Percentiles rank a stretch among this genome's conserved stretches.
Conservation (phyloP, 2,329 filamentous ascomycete genomes). For the Drechmeria coniospora region DNA sequence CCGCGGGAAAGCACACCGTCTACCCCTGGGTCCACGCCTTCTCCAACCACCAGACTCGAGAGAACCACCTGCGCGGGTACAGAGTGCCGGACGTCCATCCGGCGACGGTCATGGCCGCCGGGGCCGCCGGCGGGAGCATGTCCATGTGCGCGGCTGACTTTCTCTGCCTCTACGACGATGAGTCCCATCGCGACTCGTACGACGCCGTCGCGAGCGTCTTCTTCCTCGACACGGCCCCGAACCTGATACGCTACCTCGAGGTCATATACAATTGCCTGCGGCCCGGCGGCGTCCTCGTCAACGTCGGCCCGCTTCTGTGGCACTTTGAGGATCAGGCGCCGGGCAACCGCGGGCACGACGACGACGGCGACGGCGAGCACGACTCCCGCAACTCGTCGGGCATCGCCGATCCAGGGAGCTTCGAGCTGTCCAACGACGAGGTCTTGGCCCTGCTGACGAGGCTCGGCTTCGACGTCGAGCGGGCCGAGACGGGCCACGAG, state of each 20-base stretch:
- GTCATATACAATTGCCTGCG: conserved; percentile 65
- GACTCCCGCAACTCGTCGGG: conserved; percentile 39
- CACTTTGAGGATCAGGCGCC: conserved; percentile 72
- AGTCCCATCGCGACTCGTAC: conserved; percentile 45
- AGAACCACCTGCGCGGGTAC: conserved; percentile 60
- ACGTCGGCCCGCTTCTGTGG: conserved; percentile 84
- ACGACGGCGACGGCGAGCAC: conserved; percentile 33
- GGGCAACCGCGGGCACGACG: conserved; percentile 37
- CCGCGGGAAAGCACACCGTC: conserved; percentile 50
- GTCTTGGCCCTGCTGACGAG: conserved; percentile 59
- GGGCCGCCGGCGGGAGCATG: conserved; percentile 47
- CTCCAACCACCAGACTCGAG: conserved; percentile 64
- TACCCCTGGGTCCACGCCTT: conserved; percentile 81
- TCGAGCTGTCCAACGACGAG: conserved; percentile 84
- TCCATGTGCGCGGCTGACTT: conserved; percentile 91
- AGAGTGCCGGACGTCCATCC: conserved; percentile 71
- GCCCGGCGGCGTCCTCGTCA: conserved; percentile 69
- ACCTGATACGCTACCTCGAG: conserved; percentile 78
- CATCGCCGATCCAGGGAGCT: conserved; percentile 76
- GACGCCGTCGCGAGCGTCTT: conserved; percentile 83
- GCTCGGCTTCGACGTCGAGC: conserved; percentile 63
- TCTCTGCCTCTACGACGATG: conserved; percentile 62
- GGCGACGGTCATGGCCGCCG: conserved; percentile 31
- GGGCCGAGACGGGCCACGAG: conserved; percentile 39
- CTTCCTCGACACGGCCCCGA: conserved; percentile 94